Evolutionary conservation across 495 filamentous ascomycete species (phyloP).

Genomic region (Parathielavia hyrcaniae): DNA sequence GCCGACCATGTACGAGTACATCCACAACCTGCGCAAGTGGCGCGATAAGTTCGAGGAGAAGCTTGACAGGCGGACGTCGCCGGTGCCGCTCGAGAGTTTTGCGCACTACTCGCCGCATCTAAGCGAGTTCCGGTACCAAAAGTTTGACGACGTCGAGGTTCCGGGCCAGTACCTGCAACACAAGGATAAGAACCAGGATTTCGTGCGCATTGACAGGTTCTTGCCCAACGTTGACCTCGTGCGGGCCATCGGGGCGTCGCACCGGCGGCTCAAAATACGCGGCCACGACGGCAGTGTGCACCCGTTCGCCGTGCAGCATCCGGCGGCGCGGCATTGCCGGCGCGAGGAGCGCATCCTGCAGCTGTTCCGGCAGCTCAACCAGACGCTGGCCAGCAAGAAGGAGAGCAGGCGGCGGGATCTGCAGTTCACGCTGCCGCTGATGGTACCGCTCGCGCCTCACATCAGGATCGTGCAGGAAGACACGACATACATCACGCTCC

Average conservation of each 20-base stretch:
- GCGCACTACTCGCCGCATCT: conserved; percentile 70
- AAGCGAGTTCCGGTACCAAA: conserved; percentile 93
- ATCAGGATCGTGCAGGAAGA: conserved; percentile 94
- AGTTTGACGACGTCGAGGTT: conserved; percentile 97
- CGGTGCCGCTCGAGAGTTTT: conserved; percentile 60
- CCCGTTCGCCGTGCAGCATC: conserved; percentile 91
- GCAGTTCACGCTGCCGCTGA: conserved; percentile 89
- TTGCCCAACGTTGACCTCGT: conserved; percentile 89
- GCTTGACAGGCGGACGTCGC: conserved; percentile 73
- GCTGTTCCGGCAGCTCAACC: conserved; percentile 97
- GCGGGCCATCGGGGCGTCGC: conserved; percentile 77
- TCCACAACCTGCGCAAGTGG: conserved; percentile 93
- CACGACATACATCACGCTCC: conserved; percentile 85
- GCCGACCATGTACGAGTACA: conserved; percentile 95
- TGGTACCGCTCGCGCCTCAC: conserved; percentile 88
- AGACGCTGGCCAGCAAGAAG: conserved; percentile 79
- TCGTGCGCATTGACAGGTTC: conserved; percentile 94
- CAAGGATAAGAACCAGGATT: conserved; percentile 97
- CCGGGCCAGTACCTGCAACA: conserved; percentile 95
- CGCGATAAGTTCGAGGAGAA: conserved; percentile 97
- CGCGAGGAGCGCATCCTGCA: conserved; percentile 93
- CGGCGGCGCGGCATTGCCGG: conserved; percentile 81
- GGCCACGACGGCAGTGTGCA: conserved; percentile 97
- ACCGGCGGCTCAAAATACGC: conserved; percentile 87
- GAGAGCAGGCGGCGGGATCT: conserved; percentile 89